Percentiles rank a stretch among this genome's conserved stretches.
phyloP scores from a whole-genome alignment of 768 basidiomycete species.

The Mycena maculata region DNA sequence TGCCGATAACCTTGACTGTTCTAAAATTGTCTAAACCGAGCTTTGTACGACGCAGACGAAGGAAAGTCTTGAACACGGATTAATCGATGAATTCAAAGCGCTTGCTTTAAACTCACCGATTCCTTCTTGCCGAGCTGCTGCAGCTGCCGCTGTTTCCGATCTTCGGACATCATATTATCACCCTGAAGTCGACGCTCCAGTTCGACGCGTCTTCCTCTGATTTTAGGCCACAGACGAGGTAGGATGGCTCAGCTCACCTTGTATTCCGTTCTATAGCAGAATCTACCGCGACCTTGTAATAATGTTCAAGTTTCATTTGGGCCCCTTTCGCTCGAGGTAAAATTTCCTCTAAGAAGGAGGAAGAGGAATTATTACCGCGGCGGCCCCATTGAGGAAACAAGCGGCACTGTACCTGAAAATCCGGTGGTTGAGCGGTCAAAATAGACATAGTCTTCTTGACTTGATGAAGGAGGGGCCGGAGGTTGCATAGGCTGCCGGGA shows the following conservation, averaged over 20 bases:
- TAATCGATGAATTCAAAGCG: neutral
- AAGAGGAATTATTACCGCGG: too few relatives aligned
- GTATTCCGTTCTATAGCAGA: conserved; percentile 94
- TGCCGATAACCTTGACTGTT: conserved; percentile 98
- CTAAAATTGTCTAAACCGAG: conserved; percentile 93
- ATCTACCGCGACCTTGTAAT: conserved; percentile 97
- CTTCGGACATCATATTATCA: conserved; percentile 79
- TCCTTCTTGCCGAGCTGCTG: conserved; percentile 89
- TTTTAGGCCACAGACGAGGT: neutral
- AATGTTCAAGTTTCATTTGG: conserved; percentile 95
- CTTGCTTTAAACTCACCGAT: conserved; percentile 46
- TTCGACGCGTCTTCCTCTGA: conserved; percentile 78
- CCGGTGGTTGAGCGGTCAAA: conserved; percentile 84
- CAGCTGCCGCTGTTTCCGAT: conserved; percentile 87
- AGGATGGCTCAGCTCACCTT: conserved; percentile 62
- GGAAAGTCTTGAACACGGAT: conserved; percentile 60
- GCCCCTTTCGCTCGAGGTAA: conserved; percentile 88
- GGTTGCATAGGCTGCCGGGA: conserved; percentile 31
- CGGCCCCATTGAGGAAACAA: too few relatives aligned
- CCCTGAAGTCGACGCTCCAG: conserved; percentile 82
- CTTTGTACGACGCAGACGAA: conserved; percentile 89
- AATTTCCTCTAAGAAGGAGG: too few relatives aligned
- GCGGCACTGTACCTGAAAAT: too few relatives aligned
- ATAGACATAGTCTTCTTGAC: conserved; percentile 81
- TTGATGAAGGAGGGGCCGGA: conserved; percentile 15